Evolutionary conservation across 352 stramenopile genomes (phyloP), one percentile per base, ranked within the genome.

Genomic region (Pythium biforme): DNA sequence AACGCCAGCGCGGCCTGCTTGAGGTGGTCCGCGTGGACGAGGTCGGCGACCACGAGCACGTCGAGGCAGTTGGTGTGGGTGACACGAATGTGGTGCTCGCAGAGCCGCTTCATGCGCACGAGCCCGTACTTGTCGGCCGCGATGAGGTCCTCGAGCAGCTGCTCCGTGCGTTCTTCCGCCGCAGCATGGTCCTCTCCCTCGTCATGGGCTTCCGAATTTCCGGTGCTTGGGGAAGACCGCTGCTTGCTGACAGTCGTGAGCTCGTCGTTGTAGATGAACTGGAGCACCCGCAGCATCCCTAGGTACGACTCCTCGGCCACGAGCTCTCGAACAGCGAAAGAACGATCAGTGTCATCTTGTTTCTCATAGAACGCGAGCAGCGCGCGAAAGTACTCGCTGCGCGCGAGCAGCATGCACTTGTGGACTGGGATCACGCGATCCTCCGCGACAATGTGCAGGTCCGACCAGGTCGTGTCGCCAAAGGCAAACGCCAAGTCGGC

Each of bases 251-350:
- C 17, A 0, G 34, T 50, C 39, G 55, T 59, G 17, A 78, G 62
- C 11, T 75, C 72, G 29, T 89, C 82, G 60, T 77, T 77, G 68
- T 93, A 93, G 53, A 93, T 88, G 54, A 89, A 93, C n/a, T 76
- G 61, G 27, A 91, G 70, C 19, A 93, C 74, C 15, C 80, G 79
- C 0, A 77, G 58, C 59, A 89, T 76, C 39, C 59, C 61, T 11
- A 40, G 27, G 51, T 79, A 83, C 22, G 77, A 78, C 20, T 89
- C 79, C 43, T 93, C 79, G 22, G 91, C 81, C n/a, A 65, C 58
- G 1, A 93, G 39, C 29, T 74, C 59, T 12, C 23, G 33, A 20
- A 23, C 37, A 6, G n/a, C n/a, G n/a, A n/a, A n/a, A n/a, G n/a
- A n/a, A n/a, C 19, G 31, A 20, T 19, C 26, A 19, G 5, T 17